These are phyloP conservation scores for Botrytis porri DNA, from an alignment of 2,329 filamentous ascomycete species.

Conservation along the genomic window DNA sequence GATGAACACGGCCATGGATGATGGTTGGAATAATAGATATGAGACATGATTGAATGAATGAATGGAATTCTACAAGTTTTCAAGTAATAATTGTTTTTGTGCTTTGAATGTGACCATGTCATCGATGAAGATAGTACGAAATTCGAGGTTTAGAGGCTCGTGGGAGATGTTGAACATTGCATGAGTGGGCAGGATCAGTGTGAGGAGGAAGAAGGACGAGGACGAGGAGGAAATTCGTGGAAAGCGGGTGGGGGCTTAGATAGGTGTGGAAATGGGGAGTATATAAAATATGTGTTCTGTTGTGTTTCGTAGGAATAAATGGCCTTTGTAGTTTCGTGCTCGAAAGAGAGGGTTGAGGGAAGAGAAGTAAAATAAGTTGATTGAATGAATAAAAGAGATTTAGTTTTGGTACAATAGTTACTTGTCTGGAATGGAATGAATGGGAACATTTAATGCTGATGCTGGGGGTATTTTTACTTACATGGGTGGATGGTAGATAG, in stretches of 20 bases:
- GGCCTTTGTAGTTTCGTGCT: not conserved
- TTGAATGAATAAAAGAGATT: not conserved
- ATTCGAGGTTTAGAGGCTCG: not conserved
- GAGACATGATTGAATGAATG: conserved; percentile 16
- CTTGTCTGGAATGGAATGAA: not conserved
- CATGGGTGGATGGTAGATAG: no score
- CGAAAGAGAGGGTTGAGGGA: not conserved
- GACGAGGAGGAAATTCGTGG: not conserved
- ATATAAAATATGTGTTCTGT: not conserved
- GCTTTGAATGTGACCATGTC: not conserved
- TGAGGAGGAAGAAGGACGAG: not conserved
- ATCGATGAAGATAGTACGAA: not conserved
- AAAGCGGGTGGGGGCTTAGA: not conserved
- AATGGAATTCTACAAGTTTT: conserved; percentile 9
- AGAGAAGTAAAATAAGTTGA: not conserved
- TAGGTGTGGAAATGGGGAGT: not conserved
- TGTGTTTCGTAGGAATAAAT: no score
- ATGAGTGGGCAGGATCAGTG: not conserved
- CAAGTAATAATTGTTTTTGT: not conserved
- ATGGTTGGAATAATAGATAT: conserved; percentile 8
- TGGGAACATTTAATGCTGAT: not conserved
- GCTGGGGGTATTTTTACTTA: not conserved
- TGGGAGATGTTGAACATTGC: not conserved
- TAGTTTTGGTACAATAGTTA: not conserved
- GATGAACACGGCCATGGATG: not conserved